Evolutionary conservation across 2,329 filamentous ascomycete genomes (phyloP).

Genomic region (Elsinoe australis): DNA sequence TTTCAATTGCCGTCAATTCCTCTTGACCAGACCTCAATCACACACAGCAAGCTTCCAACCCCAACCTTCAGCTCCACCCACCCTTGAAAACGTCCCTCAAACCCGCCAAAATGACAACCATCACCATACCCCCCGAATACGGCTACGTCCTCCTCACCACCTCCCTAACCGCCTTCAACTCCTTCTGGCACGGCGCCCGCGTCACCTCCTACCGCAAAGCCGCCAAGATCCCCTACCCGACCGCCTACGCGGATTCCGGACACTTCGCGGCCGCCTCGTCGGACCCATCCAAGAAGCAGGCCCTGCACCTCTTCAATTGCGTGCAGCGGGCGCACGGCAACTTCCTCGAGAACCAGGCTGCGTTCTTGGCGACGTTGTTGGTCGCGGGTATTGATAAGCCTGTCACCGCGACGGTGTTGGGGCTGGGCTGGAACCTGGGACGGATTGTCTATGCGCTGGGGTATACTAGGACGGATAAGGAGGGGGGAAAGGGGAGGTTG

Average conservation of each 20-base stretch:
- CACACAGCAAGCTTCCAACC: neutral
- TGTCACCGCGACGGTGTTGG: slow-evolving; percentile 38
- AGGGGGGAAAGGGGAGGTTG: slow-evolving; percentile 40
- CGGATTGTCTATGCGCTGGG: slow-evolving; percentile 43
- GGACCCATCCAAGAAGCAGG: slow-evolving; percentile 35
- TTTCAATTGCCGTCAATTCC: too few relatives aligned
- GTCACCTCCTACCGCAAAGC: slow-evolving; percentile 42
- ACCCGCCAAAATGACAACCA: slow-evolving; percentile 21
- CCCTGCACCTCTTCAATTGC: slow-evolving; percentile 41
- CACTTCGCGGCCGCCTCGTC: slow-evolving; percentile 41
- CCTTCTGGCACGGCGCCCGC: slow-evolving; percentile 44
- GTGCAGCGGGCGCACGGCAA: slow-evolving; percentile 50
- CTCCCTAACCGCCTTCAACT: slow-evolving; percentile 48
- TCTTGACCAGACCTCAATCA: too few relatives aligned
- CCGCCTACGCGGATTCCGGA: slow-evolving; percentile 50
- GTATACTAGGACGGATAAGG: slow-evolving; percentile 35
- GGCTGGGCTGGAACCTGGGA: slow-evolving; percentile 44
- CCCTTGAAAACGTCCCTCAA: neutral
- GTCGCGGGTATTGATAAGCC: slow-evolving; percentile 50
- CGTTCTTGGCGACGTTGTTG: slow-evolving; percentile 45
- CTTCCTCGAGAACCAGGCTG: slow-evolving; percentile 51
- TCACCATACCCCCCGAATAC: slow-evolving; percentile 43
- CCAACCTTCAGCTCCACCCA: neutral
- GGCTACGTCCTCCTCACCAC: slow-evolving; percentile 50
- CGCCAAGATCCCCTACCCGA: slow-evolving; percentile 51